Percentiles rank a stretch among this genome's conserved stretches.
Evolutionary conservation across 345 rosid species (phyloP).

Genomic region (Erysimum cheiranthoides): DNA sequence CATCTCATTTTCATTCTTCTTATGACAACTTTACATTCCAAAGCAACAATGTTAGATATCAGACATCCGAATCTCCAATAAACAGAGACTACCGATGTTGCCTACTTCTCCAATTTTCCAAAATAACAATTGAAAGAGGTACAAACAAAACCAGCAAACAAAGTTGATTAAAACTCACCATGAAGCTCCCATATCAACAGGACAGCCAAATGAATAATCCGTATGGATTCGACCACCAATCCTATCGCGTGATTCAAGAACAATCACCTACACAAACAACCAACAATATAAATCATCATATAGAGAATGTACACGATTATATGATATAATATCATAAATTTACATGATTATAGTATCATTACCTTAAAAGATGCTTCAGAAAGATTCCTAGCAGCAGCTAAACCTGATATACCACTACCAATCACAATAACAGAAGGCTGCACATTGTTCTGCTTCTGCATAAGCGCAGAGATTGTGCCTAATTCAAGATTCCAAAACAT

Average conservation of each 20-base stretch:
- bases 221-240: slow-evolving; percentile 94
- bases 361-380: slow-evolving; percentile 74
- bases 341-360: slow-evolving; percentile 1
- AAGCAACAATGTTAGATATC: neutral
- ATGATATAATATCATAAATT: too few relatives aligned
- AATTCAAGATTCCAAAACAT: slow-evolving; percentile 12
- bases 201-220: slow-evolving; percentile 88
- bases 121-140: neutral
- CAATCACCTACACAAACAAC: slow-evolving; percentile 54
- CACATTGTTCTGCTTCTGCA: slow-evolving; percentile 55
- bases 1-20: slow-evolving; percentile 5
- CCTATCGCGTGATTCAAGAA: slow-evolving; percentile 85
- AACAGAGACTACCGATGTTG: neutral
- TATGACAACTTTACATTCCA: neutral
- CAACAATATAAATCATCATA: neutral
- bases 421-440: slow-evolving; percentile 75
- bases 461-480: slow-evolving; percentile 52
- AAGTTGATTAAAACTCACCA: slow-evolving; percentile 52
- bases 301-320: neutral
- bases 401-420: slow-evolving; percentile 90
- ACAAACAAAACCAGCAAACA: neutral
- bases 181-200: slow-evolving; percentile 93
- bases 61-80: neutral
- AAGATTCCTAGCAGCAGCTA: slow-evolving; percentile 83
- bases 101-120: neutral